Conservation (phyloP, 768 basidiomycete species). For the Thelephora aurantiotincta region DNA sequence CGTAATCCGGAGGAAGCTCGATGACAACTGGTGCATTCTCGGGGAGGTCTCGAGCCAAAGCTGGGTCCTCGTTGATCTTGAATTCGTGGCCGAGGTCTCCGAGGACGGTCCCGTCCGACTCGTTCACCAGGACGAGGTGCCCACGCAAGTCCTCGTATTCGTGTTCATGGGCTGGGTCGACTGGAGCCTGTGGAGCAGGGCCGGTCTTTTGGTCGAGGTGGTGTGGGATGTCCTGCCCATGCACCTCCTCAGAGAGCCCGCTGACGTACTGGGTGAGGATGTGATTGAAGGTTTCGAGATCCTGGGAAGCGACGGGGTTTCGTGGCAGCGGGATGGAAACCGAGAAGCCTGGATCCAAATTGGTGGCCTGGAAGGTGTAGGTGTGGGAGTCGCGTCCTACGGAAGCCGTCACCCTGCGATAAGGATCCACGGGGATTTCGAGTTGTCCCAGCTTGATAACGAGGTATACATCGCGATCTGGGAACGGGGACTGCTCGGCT, state of each 20-base stretch:
- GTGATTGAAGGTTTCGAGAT: slow-evolving; percentile 50
- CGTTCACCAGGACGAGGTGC: slow-evolving; percentile 56
- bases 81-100: slow-evolving; percentile 51
- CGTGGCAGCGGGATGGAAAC: slow-evolving; percentile 14
- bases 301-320: slow-evolving; percentile 30
- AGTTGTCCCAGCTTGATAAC: slow-evolving; percentile 40
- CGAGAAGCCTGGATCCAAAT: slow-evolving; percentile 12
- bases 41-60: slow-evolving; percentile 22
- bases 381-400: slow-evolving; percentile 9
- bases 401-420: slow-evolving; percentile 26
- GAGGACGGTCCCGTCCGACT: slow-evolving; percentile 57
- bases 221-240: not conserved
- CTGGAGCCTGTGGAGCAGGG: slow-evolving; percentile 7
- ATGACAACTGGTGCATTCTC: slow-evolving; percentile 59
- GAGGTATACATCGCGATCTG: slow-evolving; percentile 49
- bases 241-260: slow-evolving; percentile 16
- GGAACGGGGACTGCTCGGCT: slow-evolving; percentile 6
- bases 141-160: slow-evolving; percentile 22
- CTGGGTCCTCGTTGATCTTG: slow-evolving; percentile 41
- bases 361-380: slow-evolving; percentile 31
- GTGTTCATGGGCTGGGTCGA: slow-evolving; percentile 7
- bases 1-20: slow-evolving; percentile 42
- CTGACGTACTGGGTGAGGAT: slow-evolving; percentile 54
- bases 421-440: slow-evolving; percentile 50
- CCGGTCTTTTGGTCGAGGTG: not conserved